Evolutionary conservation across 129 eudicot genomes (phyloP).

Genomic region (Flaveria brownii): DNA sequence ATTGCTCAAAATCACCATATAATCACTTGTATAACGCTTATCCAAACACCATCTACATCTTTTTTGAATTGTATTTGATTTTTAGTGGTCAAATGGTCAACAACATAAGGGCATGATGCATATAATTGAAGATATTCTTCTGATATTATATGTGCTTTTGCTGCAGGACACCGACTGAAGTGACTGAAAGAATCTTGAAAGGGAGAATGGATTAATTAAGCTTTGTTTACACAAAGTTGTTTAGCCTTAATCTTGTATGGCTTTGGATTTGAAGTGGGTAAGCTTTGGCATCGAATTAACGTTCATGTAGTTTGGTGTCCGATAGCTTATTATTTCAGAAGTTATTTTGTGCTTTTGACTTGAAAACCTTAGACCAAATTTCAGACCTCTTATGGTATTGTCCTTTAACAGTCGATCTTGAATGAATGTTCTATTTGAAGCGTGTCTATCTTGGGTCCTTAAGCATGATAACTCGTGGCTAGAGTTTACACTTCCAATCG

Average conservation of each 20-base stretch:
- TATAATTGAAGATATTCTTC: not conserved
- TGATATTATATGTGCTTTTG: slow-evolving; percentile 16
- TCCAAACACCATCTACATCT: not conserved
- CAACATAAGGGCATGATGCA: not conserved
- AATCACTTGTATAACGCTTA: too few relatives aligned
- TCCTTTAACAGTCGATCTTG: slow-evolving; percentile 23
- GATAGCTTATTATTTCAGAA: slow-evolving; percentile 19
- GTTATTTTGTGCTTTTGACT: slow-evolving; percentile 28
- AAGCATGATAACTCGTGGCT: not conserved
- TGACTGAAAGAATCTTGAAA: slow-evolving; percentile 80
- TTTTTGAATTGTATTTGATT: not conserved
- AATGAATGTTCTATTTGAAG: slow-evolving; percentile 19
- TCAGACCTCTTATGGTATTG: slow-evolving; percentile 27
- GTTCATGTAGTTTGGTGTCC: slow-evolving; percentile 22
- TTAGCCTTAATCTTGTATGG: slow-evolving; percentile 13
- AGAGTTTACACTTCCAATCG: too few relatives aligned
- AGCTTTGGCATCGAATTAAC: slow-evolving; percentile 14
- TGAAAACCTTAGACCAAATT: slow-evolving; percentile 23
- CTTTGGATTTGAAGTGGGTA: slow-evolving; percentile 23
- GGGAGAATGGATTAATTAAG: slow-evolving; percentile 79
- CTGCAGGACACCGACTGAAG: slow-evolving; percentile 81
- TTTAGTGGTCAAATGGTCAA: not conserved
- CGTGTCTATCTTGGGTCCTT: slow-evolving; percentile 1
- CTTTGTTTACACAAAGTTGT: not conserved
- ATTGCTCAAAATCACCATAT: not conserved